Evolutionary conservation across 2,329 filamentous ascomycete species (phyloP).

Genomic region (Microascus cirrosus): DNA sequence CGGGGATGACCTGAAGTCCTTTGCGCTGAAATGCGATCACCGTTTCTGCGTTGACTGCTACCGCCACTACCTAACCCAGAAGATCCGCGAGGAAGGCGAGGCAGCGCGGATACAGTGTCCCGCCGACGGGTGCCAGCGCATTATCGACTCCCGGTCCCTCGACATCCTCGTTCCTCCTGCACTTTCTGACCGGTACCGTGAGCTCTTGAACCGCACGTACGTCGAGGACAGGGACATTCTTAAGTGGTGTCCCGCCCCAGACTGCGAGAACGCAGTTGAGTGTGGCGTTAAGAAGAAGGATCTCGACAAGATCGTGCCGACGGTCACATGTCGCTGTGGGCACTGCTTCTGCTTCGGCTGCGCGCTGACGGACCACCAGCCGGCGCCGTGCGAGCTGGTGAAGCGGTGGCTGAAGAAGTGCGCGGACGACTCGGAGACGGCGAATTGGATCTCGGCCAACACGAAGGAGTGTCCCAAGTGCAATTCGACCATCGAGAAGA

Average conservation of each 20-base stretch:
- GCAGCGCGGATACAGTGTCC: constrained; percentile 92
- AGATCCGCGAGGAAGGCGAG: constrained; percentile 92
- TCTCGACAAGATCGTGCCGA: constrained; percentile 74
- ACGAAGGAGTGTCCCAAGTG: constrained; percentile 97
- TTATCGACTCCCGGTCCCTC: constrained; percentile 83
- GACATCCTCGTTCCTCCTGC: constrained; percentile 58
- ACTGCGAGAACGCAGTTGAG: constrained; percentile 87
- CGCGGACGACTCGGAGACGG: constrained; percentile 94
- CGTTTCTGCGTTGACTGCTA: constrained; percentile 92
- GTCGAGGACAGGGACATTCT: constrained; percentile 93
- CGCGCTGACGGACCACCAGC: constrained; percentile 79
- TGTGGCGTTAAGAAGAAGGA: constrained; percentile 84
- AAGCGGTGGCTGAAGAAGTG: constrained; percentile 98
- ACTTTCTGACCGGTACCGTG: constrained; percentile 57
- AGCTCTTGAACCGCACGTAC: constrained; percentile 83
- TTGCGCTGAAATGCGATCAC: constrained; percentile 91
- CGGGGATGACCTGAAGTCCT: constrained; percentile 62
- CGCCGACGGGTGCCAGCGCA: constrained; percentile 72
- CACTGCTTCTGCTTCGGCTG: constrained; percentile 95
- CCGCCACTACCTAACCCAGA: constrained; percentile 78
- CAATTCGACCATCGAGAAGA: constrained; percentile 97
- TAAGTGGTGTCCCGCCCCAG: constrained; percentile 97
- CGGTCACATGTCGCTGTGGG: constrained; percentile 74
- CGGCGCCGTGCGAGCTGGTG: constrained; percentile 80
- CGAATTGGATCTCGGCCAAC: constrained; percentile 98